phyloP scores from a whole-genome alignment of 2,329 filamentous ascomycete species.

The Nannizzia gypsea region DNA sequence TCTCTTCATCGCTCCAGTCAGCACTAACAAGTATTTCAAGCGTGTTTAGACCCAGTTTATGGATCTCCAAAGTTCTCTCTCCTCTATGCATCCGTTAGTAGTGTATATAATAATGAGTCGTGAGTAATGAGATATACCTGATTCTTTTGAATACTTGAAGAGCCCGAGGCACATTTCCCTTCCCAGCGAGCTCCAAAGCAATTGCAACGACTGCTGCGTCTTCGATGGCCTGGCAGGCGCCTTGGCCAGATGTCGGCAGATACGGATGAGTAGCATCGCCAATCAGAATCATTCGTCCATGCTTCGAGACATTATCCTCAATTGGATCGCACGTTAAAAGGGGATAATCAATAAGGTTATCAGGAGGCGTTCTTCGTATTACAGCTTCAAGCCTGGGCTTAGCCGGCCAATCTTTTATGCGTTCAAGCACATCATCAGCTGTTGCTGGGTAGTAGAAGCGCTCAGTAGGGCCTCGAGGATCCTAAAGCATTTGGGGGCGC shows the following conservation, averaged over 20 bases:
- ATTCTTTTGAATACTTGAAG: slow-evolving; percentile 6
- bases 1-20: not conserved
- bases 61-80: not conserved
- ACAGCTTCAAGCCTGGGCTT: not conserved
- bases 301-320: slow-evolving; percentile 5
- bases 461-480: not conserved
- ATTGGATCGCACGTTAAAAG: not conserved
- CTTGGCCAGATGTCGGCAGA: slow-evolving; percentile 48
- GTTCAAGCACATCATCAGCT: not conserved
- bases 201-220: slow-evolving; percentile 44
- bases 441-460: not conserved
- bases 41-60: not conserved
- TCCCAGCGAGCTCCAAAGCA: slow-evolving; percentile 7
- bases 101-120: not conserved
- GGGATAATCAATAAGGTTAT: not conserved
- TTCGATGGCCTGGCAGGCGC: slow-evolving; percentile 50
- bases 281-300: slow-evolving; percentile 24
- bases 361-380: not conserved
- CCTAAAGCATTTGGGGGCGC: not conserved
- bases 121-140: not conserved
- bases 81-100: not conserved
- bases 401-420: slow-evolving; percentile 3
- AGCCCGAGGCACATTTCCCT: slow-evolving; percentile 4
- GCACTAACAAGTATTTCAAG: not conserved
- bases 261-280: slow-evolving; percentile 49